A percentile compares a stretch with the other conserved stretches of the same genome.
These are phyloP conservation scores for Sporothrix pallida DNA, from an alignment of 2,329 filamentous ascomycete species.

Conservation along the genomic window DNA sequence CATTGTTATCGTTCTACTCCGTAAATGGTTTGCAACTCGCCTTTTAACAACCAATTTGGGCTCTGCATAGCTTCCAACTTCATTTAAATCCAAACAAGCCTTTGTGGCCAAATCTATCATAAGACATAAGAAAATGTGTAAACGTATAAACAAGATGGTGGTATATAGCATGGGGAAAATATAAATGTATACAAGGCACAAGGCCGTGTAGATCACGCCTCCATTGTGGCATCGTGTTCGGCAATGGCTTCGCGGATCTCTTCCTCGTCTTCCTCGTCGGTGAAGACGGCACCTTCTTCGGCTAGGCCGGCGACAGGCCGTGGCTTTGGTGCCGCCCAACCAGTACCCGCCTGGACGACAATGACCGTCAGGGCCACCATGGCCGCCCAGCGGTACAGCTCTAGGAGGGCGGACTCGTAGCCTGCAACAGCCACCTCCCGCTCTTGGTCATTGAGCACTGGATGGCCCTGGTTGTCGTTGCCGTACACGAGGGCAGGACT, in stretches of 20 bases:
- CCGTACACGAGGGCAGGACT: conserved; percentile 58
- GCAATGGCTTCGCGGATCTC: conserved; percentile 45
- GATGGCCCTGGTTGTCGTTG: conserved; percentile 41
- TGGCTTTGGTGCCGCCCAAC: conserved; percentile 53
- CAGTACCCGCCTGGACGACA: conserved; percentile 56
- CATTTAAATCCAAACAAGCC: no score
- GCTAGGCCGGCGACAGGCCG: not conserved
- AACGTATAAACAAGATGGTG: not conserved
- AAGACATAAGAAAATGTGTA: not conserved
- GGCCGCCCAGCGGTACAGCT: conserved; percentile 57
- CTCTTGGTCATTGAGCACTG: conserved; percentile 49
- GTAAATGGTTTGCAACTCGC: not conserved
- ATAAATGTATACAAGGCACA: not conserved
- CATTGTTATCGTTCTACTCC: not conserved
- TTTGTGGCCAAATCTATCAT: not conserved
- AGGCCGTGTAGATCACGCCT: conserved; percentile 37
- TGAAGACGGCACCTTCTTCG: conserved; percentile 42
- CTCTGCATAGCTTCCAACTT: no score
- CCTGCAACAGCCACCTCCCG: conserved; percentile 53
- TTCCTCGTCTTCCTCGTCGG: conserved; percentile 53
- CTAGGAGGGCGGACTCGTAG: conserved; percentile 54
- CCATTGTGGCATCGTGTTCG: conserved; percentile 44
- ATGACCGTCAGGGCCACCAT: conserved; percentile 52
- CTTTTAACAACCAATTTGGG: not conserved
- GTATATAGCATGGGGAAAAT: not conserved